Conservation (phyloP, 805 yeast genomes). For the Phaffomyces antillensis region DNA sequence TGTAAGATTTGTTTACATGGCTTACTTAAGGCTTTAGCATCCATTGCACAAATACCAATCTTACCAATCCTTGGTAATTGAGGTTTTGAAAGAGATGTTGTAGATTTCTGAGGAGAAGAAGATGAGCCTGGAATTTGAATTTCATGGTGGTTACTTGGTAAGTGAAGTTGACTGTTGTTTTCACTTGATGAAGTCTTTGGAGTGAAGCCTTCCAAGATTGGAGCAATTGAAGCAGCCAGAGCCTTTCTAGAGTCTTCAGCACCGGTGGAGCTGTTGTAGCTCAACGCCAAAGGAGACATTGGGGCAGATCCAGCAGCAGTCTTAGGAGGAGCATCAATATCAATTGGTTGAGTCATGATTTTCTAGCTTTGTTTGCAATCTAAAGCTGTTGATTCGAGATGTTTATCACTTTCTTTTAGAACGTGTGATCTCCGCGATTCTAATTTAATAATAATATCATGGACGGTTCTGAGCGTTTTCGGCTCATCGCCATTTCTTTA, state of each 20-base stretch:
- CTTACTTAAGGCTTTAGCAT: conserved; percentile 88
- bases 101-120: conserved; percentile 11
- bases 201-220: conserved; percentile 63
- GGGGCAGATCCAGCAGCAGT: conserved; percentile 15
- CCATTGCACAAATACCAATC: conserved; percentile 99
- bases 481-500: neutral
- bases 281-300: conserved; percentile 26
- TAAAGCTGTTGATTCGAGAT: no score
- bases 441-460: no score
- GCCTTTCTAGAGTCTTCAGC: conserved; percentile 42
- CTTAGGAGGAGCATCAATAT: conserved; percentile 11
- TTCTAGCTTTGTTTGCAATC: no score
- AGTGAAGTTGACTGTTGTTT: conserved; percentile 24
- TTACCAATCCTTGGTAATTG: conserved; percentile 74
- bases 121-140: conserved; percentile 3
- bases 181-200: conserved; percentile 61
- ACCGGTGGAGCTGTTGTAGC: conserved; percentile 9
- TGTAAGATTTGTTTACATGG: conserved; percentile 91
- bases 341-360: conserved; percentile 18
- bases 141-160: conserved; percentile 18
- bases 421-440: conserved; percentile 1
- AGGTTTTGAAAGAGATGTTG: conserved; percentile 23
- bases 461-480: neutral
- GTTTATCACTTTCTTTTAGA: neutral
- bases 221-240: conserved; percentile 66